Conservation (phyloP, 257 asterid species). For the Solanum bulbocastanum region DNA sequence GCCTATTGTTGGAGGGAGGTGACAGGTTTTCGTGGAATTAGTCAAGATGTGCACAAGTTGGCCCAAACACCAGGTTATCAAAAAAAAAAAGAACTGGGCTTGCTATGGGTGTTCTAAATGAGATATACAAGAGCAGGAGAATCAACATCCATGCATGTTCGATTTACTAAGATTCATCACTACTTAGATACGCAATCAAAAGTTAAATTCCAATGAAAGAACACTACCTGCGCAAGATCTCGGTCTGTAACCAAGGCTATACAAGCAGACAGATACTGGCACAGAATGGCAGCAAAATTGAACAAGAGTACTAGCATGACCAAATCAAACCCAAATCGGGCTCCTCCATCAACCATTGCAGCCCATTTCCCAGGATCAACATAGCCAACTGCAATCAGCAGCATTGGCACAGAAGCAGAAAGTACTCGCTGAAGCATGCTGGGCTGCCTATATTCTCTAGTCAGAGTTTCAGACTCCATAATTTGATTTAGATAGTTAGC, state of each 20-base stretch:
- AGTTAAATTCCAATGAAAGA: neutral
- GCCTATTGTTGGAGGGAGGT: neutral
- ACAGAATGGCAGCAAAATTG: slow-evolving; percentile 61
- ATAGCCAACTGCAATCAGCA: slow-evolving; percentile 75
- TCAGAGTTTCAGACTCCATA: slow-evolving; percentile 50
- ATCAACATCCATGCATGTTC: neutral
- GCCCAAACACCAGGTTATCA: neutral
- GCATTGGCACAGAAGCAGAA: slow-evolving; percentile 72
- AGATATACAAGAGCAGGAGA: neutral
- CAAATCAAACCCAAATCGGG: slow-evolving; percentile 73
- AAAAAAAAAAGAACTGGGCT: too few relatives aligned
- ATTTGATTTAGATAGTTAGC: slow-evolving; percentile 13
- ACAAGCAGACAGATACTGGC: slow-evolving; percentile 84
- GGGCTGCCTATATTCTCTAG: slow-evolving; percentile 20
- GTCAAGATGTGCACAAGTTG: neutral
- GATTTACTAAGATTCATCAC: neutral
- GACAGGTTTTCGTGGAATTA: neutral
- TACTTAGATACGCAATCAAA: neutral
- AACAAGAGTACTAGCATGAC: slow-evolving; percentile 43
- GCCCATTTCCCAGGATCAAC: slow-evolving; percentile 99
- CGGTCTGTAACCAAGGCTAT: slow-evolving; percentile 74
- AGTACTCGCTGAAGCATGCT: slow-evolving; percentile 40
- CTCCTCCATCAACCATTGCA: slow-evolving; percentile 82
- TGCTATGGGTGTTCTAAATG: neutral
- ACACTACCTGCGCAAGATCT: slow-evolving; percentile 81